Percentiles rank a stretch among this genome's conserved stretches.
These are phyloP conservation scores for Didymella segeticola DNA, from an alignment of 2,329 filamentous ascomycete species.

Conservation along the genomic window DNA sequence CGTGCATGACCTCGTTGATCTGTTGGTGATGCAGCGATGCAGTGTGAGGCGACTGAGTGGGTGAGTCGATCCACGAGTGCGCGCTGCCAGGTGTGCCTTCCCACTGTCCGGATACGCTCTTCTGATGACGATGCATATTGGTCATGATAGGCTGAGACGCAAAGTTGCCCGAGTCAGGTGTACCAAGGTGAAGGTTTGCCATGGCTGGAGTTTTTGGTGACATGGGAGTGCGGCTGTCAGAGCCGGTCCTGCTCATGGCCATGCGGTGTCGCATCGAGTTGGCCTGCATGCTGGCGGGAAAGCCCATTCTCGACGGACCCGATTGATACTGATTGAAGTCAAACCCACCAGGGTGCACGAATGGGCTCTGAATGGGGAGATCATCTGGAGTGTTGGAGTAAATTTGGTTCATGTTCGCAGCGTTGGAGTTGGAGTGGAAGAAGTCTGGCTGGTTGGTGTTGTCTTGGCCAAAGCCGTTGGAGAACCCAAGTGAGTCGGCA, in stretches of 20 bases:
- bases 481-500: constrained; percentile 69
- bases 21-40: constrained; percentile 72
- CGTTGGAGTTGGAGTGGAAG: constrained; percentile 43
- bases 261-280: constrained; percentile 46
- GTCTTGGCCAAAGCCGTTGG: constrained; percentile 62
- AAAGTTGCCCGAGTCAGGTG: constrained; percentile 75
- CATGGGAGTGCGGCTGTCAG: constrained; percentile 78
- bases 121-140: constrained; percentile 72
- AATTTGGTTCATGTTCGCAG: constrained; percentile 73
- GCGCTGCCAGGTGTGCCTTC: constrained; percentile 84
- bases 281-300: constrained; percentile 41
- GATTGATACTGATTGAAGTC: constrained; percentile 78
- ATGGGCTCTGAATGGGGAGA: constrained; percentile 90
- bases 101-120: constrained; percentile 88
- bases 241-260: constrained; percentile 65
- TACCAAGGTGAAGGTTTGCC: constrained; percentile 73
- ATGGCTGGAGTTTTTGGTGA: constrained; percentile 85
- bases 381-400: constrained; percentile 93
- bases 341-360: constrained; percentile 72
- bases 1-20: constrained; percentile 88
- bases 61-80: constrained; percentile 86
- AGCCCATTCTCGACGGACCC: constrained; percentile 62
- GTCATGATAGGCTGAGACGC: constrained; percentile 80
- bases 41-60: constrained; percentile 82
- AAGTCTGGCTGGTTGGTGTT: constrained; percentile 66